Conservation (phyloP, 345 rosid genomes). For the Balakata baccata region DNA sequence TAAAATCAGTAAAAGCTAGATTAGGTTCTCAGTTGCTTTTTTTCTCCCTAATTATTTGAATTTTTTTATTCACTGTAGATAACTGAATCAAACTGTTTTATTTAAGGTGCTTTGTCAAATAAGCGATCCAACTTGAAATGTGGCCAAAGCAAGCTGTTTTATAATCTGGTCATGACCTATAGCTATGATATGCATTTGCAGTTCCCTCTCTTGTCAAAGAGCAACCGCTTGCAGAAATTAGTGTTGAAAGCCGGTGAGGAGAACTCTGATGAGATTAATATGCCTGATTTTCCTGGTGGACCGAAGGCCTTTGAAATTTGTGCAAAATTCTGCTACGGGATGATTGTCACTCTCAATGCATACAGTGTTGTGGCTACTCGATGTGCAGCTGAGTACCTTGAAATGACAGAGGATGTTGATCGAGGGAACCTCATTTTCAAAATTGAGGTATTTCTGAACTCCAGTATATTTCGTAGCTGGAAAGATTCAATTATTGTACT, state of each 20-base stretch:
- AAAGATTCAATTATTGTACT: conserved; percentile 92
- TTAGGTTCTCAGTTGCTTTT: not conserved
- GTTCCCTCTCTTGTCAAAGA: conserved; percentile 93
- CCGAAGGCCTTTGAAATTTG: conserved; percentile 86
- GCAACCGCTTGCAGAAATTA: conserved; percentile 64
- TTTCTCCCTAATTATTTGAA: not conserved
- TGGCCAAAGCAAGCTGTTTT: not conserved
- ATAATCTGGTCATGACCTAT: not conserved
- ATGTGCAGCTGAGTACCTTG: conserved; percentile 90
- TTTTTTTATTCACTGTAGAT: not conserved
- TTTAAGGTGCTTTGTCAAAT: not conserved
- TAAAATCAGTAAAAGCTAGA: not conserved
- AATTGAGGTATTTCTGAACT: conserved; percentile 78
- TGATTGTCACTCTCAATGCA: conserved; percentile 80
- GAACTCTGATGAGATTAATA: conserved; percentile 48
- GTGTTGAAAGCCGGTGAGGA: conserved; percentile 51
- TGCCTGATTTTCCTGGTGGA: conserved; percentile 81
- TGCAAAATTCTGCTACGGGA: conserved; percentile 93
- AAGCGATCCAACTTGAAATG: not conserved
- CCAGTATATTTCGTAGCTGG: conserved; percentile 87
- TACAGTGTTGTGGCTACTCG: conserved; percentile 79
- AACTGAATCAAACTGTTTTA: not conserved
- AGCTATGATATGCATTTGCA: conserved; percentile 32
- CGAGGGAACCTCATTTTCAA: conserved; percentile 76
- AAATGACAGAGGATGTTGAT: conserved; percentile 84